phyloP scores from a whole-genome alignment of 345 rosid genomes.

The Hypericum perforatum region DNA sequence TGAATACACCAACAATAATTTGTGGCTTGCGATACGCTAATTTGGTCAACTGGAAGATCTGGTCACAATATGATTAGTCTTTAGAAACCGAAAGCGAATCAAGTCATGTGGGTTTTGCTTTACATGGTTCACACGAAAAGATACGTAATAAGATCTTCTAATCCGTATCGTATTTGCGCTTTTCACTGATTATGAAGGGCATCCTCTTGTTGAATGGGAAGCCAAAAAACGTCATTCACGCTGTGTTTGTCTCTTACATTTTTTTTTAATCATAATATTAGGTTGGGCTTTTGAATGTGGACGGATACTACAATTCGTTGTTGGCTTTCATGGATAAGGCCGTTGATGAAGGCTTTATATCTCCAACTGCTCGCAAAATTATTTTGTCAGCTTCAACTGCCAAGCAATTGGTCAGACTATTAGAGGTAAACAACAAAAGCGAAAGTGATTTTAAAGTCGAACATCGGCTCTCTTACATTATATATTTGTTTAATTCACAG shows the following conservation, averaged over 20 bases:
- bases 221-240: not conserved
- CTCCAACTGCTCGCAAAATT: conserved; percentile 73
- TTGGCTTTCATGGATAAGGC: conserved; percentile 80
- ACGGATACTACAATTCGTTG: conserved; percentile 83
- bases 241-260: too few species aligned
- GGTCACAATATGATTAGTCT: not conserved
- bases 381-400: conserved; percentile 84
- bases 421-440: conserved; percentile 43
- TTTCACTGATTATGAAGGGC: conserved; percentile 3
- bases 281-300: conserved; percentile 95
- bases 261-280: conserved; percentile 4
- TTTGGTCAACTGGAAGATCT: conserved; percentile 10
- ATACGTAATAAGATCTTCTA: conserved; percentile 19
- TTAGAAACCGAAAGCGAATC: conserved; percentile 15
- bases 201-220: conserved; percentile 23
- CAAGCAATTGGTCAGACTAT: conserved; percentile 62
- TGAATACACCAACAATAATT: too few species aligned
- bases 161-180: conserved; percentile 8
- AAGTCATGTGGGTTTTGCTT: conserved; percentile 31
- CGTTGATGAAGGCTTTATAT: conserved; percentile 90
- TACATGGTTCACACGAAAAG: conserved; percentile 38
- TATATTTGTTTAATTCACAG: conserved; percentile 25
- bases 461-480: not conserved
- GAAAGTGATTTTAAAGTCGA: not conserved
- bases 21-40: too few species aligned